Conservation (phyloP, 2,329 filamentous ascomycete species). For the Arthrobotrys pseudoclavata region DNA sequence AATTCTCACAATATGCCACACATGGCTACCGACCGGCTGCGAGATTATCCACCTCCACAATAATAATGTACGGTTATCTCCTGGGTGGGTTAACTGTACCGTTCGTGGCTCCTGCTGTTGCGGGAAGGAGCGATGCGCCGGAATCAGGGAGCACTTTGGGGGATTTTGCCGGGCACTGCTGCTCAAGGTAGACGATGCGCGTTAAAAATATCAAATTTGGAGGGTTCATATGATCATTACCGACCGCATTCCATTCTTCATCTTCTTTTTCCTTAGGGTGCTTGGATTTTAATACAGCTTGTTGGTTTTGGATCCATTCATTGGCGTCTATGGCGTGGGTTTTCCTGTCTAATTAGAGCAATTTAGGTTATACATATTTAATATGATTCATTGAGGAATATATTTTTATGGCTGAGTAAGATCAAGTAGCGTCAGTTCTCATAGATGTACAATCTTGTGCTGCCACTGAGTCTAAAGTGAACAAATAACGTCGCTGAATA, state of each 20-base stretch:
- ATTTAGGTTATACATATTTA: not conserved
- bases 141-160: conserved; percentile 28
- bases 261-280: not conserved
- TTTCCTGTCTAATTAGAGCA: conserved; percentile 1
- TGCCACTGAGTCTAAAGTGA: conserved; percentile 6
- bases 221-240: not conserved
- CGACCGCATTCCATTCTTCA: not conserved
- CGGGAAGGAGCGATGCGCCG: conserved; percentile 39
- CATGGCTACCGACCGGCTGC: conserved; percentile 41
- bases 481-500: conserved; percentile 1
- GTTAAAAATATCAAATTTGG: not conserved
- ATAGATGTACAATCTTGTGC: conserved; percentile 33
- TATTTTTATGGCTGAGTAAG: not conserved
- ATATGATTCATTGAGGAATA: not conserved
- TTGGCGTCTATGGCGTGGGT: not conserved
- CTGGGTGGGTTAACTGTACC: conserved; percentile 61
- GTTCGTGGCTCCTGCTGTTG: conserved; percentile 62
- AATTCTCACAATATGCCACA: conserved; percentile 51
- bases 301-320: not conserved
- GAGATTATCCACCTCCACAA: conserved; percentile 37
- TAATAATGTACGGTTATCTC: conserved; percentile 55
- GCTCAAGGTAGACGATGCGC: conserved; percentile 57
- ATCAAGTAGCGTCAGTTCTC: not conserved
- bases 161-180: conserved; percentile 61
- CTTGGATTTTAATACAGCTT: not conserved